Base-by-base conservation (phyloP, 2,329 filamentous ascomycete genomes). In the Xylariaceae sp. region DNA sequence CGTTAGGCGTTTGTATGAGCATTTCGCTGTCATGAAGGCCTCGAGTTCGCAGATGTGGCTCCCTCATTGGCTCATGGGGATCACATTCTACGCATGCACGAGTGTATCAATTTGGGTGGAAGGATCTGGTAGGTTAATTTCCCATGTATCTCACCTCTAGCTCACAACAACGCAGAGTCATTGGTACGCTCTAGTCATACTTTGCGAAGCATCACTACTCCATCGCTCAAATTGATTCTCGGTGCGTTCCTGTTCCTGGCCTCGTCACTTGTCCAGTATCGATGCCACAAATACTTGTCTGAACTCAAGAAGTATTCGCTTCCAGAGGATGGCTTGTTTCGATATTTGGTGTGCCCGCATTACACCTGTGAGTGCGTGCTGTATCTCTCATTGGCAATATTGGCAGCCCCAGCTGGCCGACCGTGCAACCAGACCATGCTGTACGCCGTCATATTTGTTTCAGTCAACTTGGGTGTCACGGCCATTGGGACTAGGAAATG, bases 311-410 rank as follows among this genome's bases (percentile, higher is more conserved):
- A 89, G 59, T 97, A 98, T 64, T 86, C 85, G 9, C 72, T 97
- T 18, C 91, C 91, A 0, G 69, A 75, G 2, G 75, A 85, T 45
- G 82, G 83, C 3, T 66, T 85, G 43, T 98, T 97, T 63, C 71
- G 71, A 34, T 71, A 73, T 43, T 64, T 94, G 17, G 66, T 96
- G 30, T 94, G 87, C 54, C 89, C 93, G 15, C 93, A 98, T 65
- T 98, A 97, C 64, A 86, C 86, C 3, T 88, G 85, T 56, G 93
- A 97, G 67, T 90, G 87, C 59, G 61, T 85, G 31, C 79, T 96
- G 44, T 97, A 98, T 61, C 59, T 89, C 16, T 76, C 84, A n/a
- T 66, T 98, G 50, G 78, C 88, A 3, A 65, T 93, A 34, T 63
- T 85, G 30, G 81, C 83, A 22, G 89, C 90, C 1, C 89, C 90